These are phyloP conservation scores for Pyrenophora seminiperda DNA, from an alignment of 2,329 filamentous ascomycete genomes.

Conservation along the genomic window DNA sequence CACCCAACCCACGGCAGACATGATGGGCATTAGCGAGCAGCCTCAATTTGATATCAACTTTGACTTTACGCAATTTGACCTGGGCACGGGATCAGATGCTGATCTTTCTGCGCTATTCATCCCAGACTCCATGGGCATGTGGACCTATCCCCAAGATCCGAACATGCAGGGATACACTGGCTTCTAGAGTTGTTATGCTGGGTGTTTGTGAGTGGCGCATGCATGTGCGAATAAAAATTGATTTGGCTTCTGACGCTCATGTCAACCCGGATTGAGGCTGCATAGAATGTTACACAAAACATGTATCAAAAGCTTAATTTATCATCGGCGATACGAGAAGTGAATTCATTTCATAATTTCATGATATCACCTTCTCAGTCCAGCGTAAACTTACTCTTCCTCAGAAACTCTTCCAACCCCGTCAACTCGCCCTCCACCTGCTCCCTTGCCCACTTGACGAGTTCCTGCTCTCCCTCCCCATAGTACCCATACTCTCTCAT, in stretches of 20 bases:
- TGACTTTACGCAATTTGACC: conserved; percentile 46
- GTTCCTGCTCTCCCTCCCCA: conserved; percentile 28
- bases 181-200: conserved; percentile 3
- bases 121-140: conserved; percentile 41
- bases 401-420: conserved; percentile 36
- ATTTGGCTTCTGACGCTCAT: neutral
- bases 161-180: conserved; percentile 23
- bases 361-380: conserved; percentile 16
- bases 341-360: too few species aligned
- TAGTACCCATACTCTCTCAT: conserved; percentile 40
- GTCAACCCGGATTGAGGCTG: neutral
- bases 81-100: conserved; percentile 44
- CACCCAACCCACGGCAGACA: conserved; percentile 26
- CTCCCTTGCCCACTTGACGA: conserved; percentile 34
- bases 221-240: neutral
- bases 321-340: too few species aligned
- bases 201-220: neutral
- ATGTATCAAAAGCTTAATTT: neutral
- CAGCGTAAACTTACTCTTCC: conserved; percentile 24
- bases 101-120: conserved; percentile 46
- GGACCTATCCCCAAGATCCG: conserved; percentile 30
- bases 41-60: conserved; percentile 42
- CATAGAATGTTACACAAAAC: too few species aligned
- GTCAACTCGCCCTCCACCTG: conserved; percentile 34
- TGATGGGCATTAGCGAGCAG: conserved; percentile 35